A percentile compares a stretch with the other conserved stretches of the same genome.
Conservation (phyloP, 805 yeast species). For the Candida hispaniensis region DNA sequence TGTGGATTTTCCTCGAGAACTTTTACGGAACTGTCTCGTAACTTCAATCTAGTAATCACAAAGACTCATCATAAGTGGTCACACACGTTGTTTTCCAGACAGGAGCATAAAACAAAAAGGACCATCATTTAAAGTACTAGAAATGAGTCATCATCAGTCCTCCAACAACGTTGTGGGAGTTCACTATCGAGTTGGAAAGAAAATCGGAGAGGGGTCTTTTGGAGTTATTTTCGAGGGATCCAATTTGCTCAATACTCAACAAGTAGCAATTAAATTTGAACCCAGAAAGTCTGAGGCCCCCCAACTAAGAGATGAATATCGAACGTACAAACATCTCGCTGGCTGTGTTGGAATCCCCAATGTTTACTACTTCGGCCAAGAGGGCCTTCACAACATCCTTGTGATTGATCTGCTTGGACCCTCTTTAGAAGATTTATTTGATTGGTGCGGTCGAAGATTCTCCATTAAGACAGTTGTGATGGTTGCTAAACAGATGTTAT, state of each 20-base stretch:
- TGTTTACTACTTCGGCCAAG: constrained; percentile 98
- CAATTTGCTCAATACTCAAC: constrained; percentile 80
- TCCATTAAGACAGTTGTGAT: constrained; percentile 81
- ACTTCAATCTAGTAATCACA: too few species aligned
- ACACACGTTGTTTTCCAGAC: too few species aligned
- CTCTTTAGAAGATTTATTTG: constrained; percentile 88
- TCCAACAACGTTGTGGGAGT: constrained; percentile 72
- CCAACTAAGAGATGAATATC: constrained; percentile 89
- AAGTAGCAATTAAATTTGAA: constrained; percentile 91
- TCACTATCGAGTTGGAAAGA: constrained; percentile 93
- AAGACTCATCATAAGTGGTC: too few species aligned
- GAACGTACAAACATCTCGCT: constrained; percentile 80
- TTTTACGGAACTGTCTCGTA: too few species aligned
- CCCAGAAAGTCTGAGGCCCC: constrained; percentile 97
- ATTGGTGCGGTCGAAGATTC: constrained; percentile 95
- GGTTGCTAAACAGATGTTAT: constrained; percentile 90
- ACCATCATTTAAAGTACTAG: too few species aligned
- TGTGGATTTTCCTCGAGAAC: too few species aligned
- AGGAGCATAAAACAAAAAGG: too few species aligned
- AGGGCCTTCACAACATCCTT: constrained; percentile 89
- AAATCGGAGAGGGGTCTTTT: constrained; percentile 97
- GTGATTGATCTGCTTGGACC: constrained; percentile 95
- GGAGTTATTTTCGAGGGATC: constrained; percentile 96
- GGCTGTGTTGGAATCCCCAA: constrained; percentile 83
- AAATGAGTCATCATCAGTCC: constrained; percentile 27